Conservation (phyloP, 2,329 filamentous ascomycete genomes). For the Aaosphaeria arxii region DNA sequence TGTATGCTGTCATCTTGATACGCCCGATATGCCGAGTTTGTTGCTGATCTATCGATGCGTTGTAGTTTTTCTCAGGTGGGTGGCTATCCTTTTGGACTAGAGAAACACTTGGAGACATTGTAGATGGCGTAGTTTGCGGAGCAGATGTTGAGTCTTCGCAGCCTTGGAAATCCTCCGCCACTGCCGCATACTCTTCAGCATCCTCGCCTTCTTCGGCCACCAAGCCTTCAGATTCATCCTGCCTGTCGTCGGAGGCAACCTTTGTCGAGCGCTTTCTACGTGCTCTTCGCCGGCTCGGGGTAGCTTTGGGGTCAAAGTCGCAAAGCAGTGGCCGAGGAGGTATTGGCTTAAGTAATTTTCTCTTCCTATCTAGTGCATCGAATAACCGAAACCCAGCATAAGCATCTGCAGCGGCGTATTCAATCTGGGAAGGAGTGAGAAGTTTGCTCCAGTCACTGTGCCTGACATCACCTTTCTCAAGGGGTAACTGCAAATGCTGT, state of each 20-base stretch:
- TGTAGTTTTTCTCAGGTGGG: no score
- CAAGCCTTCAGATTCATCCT: not conserved
- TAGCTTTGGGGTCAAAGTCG: slow-evolving; percentile 53
- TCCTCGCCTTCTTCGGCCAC: not conserved
- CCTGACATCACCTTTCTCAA: slow-evolving; percentile 79
- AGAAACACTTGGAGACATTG: no score
- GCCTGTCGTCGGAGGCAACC: not conserved
- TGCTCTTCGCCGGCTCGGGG: not conserved
- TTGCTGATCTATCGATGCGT: no score
- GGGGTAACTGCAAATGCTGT: slow-evolving; percentile 68
- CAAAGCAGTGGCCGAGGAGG: slow-evolving; percentile 69
- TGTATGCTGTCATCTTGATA: no score
- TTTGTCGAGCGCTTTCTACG: not conserved
- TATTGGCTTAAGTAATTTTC: slow-evolving; percentile 62
- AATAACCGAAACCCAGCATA: slow-evolving; percentile 80
- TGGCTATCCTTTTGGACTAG: no score
- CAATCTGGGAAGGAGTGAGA: slow-evolving; percentile 63
- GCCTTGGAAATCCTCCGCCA: not conserved
- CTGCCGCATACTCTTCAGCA: not conserved
- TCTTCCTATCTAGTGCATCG: slow-evolving; percentile 65
- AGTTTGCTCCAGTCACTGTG: slow-evolving; percentile 69
- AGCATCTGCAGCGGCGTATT: slow-evolving; percentile 76
- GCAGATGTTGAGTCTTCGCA: not conserved
- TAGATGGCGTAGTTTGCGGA: not conserved
- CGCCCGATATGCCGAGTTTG: no score